Conservation (phyloP, 2,329 filamentous ascomycete genomes). For the Fusarium proliferatum region DNA sequence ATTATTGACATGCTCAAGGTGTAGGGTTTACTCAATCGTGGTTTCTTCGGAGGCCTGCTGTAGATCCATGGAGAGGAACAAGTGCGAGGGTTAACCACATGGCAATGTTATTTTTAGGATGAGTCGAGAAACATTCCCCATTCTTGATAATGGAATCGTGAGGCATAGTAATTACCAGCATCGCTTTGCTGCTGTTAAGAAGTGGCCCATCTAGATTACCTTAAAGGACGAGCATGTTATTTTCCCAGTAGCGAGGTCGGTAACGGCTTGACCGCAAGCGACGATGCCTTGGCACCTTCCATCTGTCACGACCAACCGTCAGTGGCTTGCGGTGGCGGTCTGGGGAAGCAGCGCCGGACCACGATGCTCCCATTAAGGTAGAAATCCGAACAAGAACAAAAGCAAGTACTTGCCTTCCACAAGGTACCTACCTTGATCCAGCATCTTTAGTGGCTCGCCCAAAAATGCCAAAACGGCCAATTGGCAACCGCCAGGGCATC, state of each 20-base stretch:
- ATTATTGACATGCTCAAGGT: slow-evolving; percentile 5
- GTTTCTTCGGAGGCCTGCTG: slow-evolving; percentile 23
- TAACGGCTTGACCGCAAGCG: neutral
- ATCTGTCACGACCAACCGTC: slow-evolving; percentile 2
- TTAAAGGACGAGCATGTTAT: neutral
- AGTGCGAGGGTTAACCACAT: slow-evolving; percentile 20
- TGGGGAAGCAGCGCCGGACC: slow-evolving; percentile 14
- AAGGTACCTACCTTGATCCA: neutral
- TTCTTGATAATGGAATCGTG: neutral
- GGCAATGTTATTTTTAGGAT: slow-evolving; percentile 34
- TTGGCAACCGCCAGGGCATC: neutral
- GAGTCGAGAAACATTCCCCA: neutral
- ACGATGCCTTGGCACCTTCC: neutral
- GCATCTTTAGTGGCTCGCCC: slow-evolving; percentile 9
- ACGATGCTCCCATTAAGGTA: neutral
- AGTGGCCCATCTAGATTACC: neutral
- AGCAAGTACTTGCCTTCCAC: neutral
- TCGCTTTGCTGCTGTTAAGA: neutral
- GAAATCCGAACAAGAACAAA: slow-evolving; percentile 8
- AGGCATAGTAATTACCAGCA: neutral
- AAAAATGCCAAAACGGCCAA: slow-evolving; percentile 5
- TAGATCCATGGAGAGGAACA: slow-evolving; percentile 22
- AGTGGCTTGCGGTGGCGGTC: slow-evolving; percentile 24
- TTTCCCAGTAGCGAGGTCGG: neutral
- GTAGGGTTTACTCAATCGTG: slow-evolving; percentile 1